Base-by-base conservation (phyloP, 805 yeast genomes). In the Clavispora santaluciae region DNA sequence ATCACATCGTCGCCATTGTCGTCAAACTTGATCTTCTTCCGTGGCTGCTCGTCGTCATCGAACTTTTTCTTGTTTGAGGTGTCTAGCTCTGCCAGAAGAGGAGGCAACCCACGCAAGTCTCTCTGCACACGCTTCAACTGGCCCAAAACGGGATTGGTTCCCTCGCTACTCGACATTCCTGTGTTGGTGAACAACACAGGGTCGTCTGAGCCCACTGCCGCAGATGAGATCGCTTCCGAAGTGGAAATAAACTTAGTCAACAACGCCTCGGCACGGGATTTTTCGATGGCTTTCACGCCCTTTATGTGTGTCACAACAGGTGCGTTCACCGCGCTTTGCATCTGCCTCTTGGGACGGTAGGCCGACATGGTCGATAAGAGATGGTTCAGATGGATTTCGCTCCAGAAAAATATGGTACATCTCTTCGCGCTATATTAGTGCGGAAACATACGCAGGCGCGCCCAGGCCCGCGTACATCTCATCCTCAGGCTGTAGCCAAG, bases 61-160 rank as follows among this genome's bases (percentile, higher is more conserved):
- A 34, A 40, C 4, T 33, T 40, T 15, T 42, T 36, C 35, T 39
- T 42, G 35, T 41, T 39, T 0, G 33, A 35, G 10, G 39, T 13
- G 25, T 44, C 48, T 25, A 51, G 50, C 33, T 51, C 61, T 22
- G 56, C 60, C 51, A 47, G 53, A 45, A 62, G 53, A 26, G 95
- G 95, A 8, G 95, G 91, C 43, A 86, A 71, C 1, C 95, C 95
- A 50, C 88, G 70, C 49, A 86, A 75, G 48, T 83, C 87, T 63
- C 95, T 75, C 56, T 83, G 91, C 30, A 85, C 68, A 57, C 95
- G 73, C 53, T 71, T 75, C 53, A 86, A 68, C 65, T 86, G 95
- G 43, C 85, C 70, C 45, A 69, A 52, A 15, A 75, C 68, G 21
- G 76, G 70, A 54, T 63, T 55, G 45, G 54, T 59, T 2, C 68